Base-by-base conservation (phyloP, 108 stramenopile genomes). In the Nannochloropsis salina region DNA sequence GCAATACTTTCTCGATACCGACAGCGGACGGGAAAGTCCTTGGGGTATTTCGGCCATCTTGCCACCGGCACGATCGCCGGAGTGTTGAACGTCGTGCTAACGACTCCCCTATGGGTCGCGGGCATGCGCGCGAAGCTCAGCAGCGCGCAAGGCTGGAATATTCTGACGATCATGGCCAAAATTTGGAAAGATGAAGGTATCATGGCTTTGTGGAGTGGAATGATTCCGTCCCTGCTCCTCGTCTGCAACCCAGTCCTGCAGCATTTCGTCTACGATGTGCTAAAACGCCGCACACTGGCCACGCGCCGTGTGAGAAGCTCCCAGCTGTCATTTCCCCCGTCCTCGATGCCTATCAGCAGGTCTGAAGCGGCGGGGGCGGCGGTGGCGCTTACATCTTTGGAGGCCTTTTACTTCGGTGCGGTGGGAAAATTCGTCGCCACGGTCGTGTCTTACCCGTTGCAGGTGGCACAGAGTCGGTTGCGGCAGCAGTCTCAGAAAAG, bases 171-270 rank as follows among this genome's bases (percentile, higher is more conserved):
- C 21, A 85, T 92, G 44, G 42, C 43, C n/a, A 80, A 44, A n/a
- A 86, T 91, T 41, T 80, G 41, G 80, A 86, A 84, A 22, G 82
- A 92, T 43, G 93, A 93, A 61, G 93, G 93, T 42, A 45, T 92
- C 40, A 44, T 40, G 10, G 79, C 92, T 42, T 85, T 93, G 15
- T 93, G 92, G 92, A 85, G 86, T 12, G 93, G 93, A 3, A 90
- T 85, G 93, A 95, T 31, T 9, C 92, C 96, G 21, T 96, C 95
- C 22, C 83, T 97, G n/a, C 84, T 96, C 9, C 91, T 96, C 18
- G 96, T 97, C n/a, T 93, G 93, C 80, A 97, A 97, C 89, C 97
- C 97, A 20, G 93, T 94, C 90, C 94, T 97, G 45, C 97, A 97
- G 89, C 95, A 94, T 86, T 93, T 95, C 82, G 86, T 92, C 8